Conservation (phyloP, 106 monocot genomes). For the Vanilla planifolia region DNA sequence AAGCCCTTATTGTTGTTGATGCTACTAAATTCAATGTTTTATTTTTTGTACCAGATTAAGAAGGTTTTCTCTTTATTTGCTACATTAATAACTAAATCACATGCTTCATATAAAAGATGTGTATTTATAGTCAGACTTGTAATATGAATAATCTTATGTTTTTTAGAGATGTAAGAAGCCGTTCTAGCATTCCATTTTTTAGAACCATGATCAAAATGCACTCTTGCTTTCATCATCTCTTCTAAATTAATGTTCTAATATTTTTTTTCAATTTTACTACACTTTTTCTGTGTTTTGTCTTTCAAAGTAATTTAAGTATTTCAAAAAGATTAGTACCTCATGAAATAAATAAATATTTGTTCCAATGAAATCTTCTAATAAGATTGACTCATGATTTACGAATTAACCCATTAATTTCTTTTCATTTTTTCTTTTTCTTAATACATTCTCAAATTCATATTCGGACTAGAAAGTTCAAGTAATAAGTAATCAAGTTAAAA, state of each 20-base stretch:
- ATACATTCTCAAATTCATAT: no score
- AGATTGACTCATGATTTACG: no score
- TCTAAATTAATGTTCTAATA: no score
- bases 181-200: constrained; percentile 12
- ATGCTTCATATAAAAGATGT: background rate
- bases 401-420: no score
- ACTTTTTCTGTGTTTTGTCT: background rate
- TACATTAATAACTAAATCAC: constrained; percentile 10
- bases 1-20: no score
- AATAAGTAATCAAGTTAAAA: no score
- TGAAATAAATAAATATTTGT: constrained; percentile 1
- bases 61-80: constrained; percentile 1
- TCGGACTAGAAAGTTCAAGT: no score
- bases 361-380: background rate
- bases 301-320: no score
- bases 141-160: background rate
- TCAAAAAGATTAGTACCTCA: no score
- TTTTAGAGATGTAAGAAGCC: constrained; percentile 7
- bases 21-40: background rate
- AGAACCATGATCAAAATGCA: constrained; percentile 11
- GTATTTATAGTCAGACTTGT: background rate
- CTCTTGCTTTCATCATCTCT: background rate
- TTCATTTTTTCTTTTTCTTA: no score
- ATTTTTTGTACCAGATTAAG: constrained; percentile 8
- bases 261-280: background rate